These are phyloP conservation scores for Botrytis fabae DNA, from an alignment of 2,329 filamentous ascomycete species.

Conservation along the genomic window DNA sequence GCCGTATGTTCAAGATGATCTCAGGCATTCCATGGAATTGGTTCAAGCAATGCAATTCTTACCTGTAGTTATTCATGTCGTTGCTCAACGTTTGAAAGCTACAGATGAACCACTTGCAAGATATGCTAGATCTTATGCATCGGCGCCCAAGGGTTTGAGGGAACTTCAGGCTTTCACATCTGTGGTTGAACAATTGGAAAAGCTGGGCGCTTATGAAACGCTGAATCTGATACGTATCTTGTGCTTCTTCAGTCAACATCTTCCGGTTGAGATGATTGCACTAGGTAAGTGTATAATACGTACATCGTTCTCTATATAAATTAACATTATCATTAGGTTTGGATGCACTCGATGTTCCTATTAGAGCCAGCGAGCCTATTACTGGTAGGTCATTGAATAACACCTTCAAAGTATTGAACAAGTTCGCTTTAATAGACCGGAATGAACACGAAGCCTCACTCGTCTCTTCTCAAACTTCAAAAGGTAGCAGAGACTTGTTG, in stretches of 20 bases:
- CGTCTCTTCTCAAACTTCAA: constrained; percentile 33
- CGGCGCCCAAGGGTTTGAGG: constrained; percentile 53
- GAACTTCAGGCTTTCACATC: constrained; percentile 50
- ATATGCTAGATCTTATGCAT: constrained; percentile 59
- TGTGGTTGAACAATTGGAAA: constrained; percentile 52
- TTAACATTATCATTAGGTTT: constrained; percentile 43
- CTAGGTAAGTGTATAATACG: constrained; percentile 47
- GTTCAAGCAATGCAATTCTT: constrained; percentile 64
- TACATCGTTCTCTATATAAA: not conserved
- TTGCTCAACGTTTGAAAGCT: constrained; percentile 60
- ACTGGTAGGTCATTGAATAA: constrained; percentile 44
- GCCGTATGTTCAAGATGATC: constrained; percentile 54
- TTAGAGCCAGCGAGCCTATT: constrained; percentile 46
- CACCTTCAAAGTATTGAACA: constrained; percentile 52
- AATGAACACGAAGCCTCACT: constrained; percentile 45
- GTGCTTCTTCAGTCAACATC: constrained; percentile 63
- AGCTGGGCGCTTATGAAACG: constrained; percentile 52
- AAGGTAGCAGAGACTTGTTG: constrained; percentile 46
- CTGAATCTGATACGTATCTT: constrained; percentile 65
- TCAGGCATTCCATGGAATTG: constrained; percentile 58
- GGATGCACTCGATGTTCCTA: constrained; percentile 49
- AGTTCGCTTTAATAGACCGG: constrained; percentile 53
- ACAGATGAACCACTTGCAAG: constrained; percentile 61
- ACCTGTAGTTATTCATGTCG: constrained; percentile 67
- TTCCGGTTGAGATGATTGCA: constrained; percentile 65